Evolutionary conservation across 1,284 basidiomycete species (phyloP).

Genomic region (Nidula niveotomentosa): DNA sequence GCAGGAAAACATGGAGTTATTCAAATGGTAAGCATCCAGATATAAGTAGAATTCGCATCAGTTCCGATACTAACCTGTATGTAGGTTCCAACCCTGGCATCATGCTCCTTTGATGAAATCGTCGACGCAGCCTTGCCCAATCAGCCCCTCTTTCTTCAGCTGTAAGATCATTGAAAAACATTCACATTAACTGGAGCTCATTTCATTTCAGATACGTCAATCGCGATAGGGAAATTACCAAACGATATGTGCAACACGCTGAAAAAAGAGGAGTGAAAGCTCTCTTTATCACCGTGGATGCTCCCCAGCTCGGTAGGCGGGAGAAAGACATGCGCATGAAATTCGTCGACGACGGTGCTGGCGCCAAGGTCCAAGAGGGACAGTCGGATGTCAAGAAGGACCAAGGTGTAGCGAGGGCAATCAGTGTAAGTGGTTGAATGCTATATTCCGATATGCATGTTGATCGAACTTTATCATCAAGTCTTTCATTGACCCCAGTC

Average conservation of each 20-base stretch:
- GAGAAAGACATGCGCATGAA: slow-evolving; percentile 94
- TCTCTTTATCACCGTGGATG: slow-evolving; percentile 91
- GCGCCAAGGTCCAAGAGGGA: slow-evolving; percentile 39
- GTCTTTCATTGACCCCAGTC: slow-evolving; percentile 86
- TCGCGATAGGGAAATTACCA: slow-evolving; percentile 81
- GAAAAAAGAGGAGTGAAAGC: slow-evolving; percentile 83
- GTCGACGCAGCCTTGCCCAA: slow-evolving; percentile 74
- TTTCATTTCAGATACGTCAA: slow-evolving; percentile 69
- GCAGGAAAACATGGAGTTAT: slow-evolving; percentile 54
- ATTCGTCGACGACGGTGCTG: slow-evolving; percentile 78
- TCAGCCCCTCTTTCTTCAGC: slow-evolving; percentile 80
- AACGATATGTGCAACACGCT: slow-evolving; percentile 82
- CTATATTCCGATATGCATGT: neutral
- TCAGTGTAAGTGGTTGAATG: slow-evolving; percentile 54
- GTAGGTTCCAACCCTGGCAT: slow-evolving; percentile 85
- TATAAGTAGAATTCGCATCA: neutral
- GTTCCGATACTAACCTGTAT: neutral
- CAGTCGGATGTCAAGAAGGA: slow-evolving; percentile 68
- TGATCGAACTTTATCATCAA: slow-evolving; percentile 24
- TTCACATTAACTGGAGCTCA: neutral
- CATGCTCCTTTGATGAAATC: slow-evolving; percentile 89
- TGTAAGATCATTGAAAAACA: slow-evolving; percentile 37
- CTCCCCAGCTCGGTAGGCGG: slow-evolving; percentile 89
- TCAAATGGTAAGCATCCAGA: neutral
- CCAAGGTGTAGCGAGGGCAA: slow-evolving; percentile 86